Evolutionary conservation across 805 yeast species (phyloP).

Genomic region (Limtongozyma cylindracea): DNA sequence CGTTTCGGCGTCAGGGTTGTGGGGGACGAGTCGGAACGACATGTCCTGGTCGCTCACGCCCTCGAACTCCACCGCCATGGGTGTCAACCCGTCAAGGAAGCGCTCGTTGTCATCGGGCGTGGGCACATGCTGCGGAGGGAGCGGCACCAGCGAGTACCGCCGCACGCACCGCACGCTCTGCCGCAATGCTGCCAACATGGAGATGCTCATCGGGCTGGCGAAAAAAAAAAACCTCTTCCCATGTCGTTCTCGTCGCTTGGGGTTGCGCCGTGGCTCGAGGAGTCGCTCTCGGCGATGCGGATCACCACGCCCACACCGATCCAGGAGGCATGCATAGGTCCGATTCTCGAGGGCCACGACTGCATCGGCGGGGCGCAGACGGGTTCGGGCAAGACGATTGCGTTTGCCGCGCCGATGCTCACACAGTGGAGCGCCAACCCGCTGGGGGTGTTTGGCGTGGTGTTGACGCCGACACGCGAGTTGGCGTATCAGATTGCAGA

Average conservation of each 20-base stretch:
- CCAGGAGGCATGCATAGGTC: slow-evolving; percentile 75
- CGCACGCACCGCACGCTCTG: too few relatives aligned
- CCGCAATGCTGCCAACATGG: too few relatives aligned
- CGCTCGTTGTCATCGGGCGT: too few relatives aligned
- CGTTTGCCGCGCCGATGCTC: slow-evolving; percentile 94
- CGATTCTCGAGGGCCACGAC: slow-evolving; percentile 59
- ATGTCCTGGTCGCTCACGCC: too few relatives aligned
- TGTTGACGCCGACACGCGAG: slow-evolving; percentile 84
- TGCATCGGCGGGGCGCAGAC: slow-evolving; percentile 98
- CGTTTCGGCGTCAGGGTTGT: too few relatives aligned
- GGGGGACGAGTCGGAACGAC: too few relatives aligned
- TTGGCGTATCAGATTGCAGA: slow-evolving; percentile 93
- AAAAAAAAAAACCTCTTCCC: too few relatives aligned
- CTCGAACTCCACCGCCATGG: too few relatives aligned
- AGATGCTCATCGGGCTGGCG: too few relatives aligned
- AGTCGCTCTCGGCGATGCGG: slow-evolving; percentile 58
- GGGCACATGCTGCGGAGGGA: too few relatives aligned
- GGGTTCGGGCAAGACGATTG: slow-evolving; percentile 94
- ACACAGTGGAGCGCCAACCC: slow-evolving; percentile 93
- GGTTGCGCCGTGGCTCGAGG: slow-evolving; percentile 66
- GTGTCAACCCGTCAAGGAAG: too few relatives aligned
- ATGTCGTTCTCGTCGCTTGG: slow-evolving; percentile 40
- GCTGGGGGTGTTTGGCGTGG: slow-evolving; percentile 69
- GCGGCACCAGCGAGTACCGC: too few relatives aligned
- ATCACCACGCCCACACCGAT: slow-evolving; percentile 68